These are phyloP conservation scores for Jatropha multifida DNA, from an alignment of 441 rosid genomes.

Conservation along the genomic window DNA sequence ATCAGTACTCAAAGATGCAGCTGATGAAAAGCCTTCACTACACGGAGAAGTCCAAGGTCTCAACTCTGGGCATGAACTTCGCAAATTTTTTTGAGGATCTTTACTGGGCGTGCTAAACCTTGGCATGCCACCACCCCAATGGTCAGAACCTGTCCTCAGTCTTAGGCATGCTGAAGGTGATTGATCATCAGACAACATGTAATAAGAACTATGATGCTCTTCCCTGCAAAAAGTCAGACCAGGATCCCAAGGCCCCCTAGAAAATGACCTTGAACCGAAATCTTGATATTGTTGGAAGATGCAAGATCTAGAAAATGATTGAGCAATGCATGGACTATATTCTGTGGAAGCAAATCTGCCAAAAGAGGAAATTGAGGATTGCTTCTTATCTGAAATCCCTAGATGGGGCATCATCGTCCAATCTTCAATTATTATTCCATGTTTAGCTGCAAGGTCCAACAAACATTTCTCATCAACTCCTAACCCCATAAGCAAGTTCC, in stretches of 20 bases:
- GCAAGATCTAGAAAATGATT: conserved; percentile 54
- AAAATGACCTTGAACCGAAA: conserved; percentile 41
- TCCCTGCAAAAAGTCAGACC: conserved; percentile 53
- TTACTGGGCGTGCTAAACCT: conserved; percentile 35
- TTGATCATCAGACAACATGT: conserved; percentile 49
- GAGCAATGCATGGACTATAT: conserved; percentile 38
- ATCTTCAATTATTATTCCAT: conserved; percentile 82
- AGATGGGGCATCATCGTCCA: conserved; percentile 48
- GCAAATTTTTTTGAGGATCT: conserved; percentile 35
- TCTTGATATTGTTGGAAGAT: conserved; percentile 46
- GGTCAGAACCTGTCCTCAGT: conserved; percentile 45
- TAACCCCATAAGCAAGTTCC: conserved; percentile 77
- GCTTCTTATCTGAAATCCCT: conserved; percentile 51
- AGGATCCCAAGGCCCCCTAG: conserved; percentile 45
- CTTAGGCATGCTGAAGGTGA: conserved; percentile 41
- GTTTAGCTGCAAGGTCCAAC: conserved; percentile 70
- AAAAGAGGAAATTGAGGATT: conserved; percentile 37
- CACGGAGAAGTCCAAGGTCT: conserved; percentile 38
- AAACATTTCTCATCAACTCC: conserved; percentile 77
- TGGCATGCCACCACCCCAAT: conserved; percentile 45
- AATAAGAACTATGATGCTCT: conserved; percentile 68
- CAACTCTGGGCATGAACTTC: conserved; percentile 52
- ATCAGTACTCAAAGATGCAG: conserved; percentile 36
- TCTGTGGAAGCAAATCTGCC: conserved; percentile 29
- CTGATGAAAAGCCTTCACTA: conserved; percentile 29